Base-by-base conservation (phyloP, 495 filamentous ascomycete genomes). In the Aspergillus mulundensis region DNA sequence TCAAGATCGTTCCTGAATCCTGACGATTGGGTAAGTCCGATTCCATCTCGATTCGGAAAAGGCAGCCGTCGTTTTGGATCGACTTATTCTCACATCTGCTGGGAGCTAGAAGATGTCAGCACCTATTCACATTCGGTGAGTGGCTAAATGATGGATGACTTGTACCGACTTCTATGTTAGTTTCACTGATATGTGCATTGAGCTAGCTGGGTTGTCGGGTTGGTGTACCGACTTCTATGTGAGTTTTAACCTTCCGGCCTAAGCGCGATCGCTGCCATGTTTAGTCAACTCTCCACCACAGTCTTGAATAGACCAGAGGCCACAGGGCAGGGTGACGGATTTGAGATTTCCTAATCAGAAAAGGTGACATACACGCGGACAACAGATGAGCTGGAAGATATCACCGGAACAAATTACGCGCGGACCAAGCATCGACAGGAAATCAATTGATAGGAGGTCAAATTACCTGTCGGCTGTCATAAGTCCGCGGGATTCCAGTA, bases 241-340 rank as follows among this genome's bases (percentile, higher is more conserved):
- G 34, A 40, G 53, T 24, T 57, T 52, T 50, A 50, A 43, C 57
- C 50, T 44, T 39, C 54, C 49, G 43, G 39, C 50, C 47, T 51
- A 55, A 60, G 57, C 57, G 57, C 57, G 43, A 21, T 55, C 43
- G 45, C 55, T n/a, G 46, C 45, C 40, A 20, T 46, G 30, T 46
- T 10, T 30, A 5, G 28, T 30, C 28, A 40, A 42, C 11, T 3
- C 39, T 24, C 19, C 7, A 23, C 45, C 7, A 4, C 32, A 43
- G 44, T 34, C 24, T 34, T n/a, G n/a, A n/a, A n/a, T n/a, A n/a
- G n/a, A n/a, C n/a, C n/a, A n/a, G n/a, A n/a, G n/a, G n/a, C n/a
- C n/a, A n/a, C n/a, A n/a, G n/a, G n/a, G n/a, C n/a, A n/a, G n/a
- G n/a, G n/a, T n/a, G n/a, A n/a, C n/a, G n/a, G n/a, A n/a, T n/a